phyloP scores from a whole-genome alignment of 2,329 filamentous ascomycete species.

The Talaromyces pinophilus region DNA sequence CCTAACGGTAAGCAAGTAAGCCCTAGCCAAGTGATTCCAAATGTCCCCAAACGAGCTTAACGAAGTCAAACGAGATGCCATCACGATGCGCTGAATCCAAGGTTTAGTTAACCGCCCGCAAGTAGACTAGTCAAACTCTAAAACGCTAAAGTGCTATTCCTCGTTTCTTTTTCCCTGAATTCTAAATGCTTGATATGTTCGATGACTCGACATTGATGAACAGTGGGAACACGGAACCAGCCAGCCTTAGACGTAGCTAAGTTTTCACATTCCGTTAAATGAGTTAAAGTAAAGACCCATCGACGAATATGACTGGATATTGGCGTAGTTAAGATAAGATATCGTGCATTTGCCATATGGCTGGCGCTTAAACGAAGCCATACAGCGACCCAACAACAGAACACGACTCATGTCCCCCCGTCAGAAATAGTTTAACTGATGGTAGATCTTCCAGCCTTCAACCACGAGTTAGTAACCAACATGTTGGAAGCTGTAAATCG shows the following conservation, averaged over 20 bases:
- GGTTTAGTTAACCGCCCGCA: neutral
- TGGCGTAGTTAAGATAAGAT: neutral
- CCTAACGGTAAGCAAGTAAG: neutral
- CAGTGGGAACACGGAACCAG: constrained; percentile 6
- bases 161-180: constrained; percentile 1
- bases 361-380: constrained; percentile 18
- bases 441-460: neutral
- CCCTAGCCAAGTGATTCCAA: neutral
- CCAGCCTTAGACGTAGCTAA: neutral
- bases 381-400: neutral
- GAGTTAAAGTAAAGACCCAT: neutral
- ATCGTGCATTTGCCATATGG: constrained; percentile 3
- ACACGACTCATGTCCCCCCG: constrained; percentile 6
- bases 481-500: neutral
- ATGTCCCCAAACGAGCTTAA: neutral
- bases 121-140: constrained; percentile 6
- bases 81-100: constrained; percentile 1
- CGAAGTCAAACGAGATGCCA: neutral
- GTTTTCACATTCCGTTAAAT: neutral
- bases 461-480: neutral
- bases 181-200: constrained; percentile 1
- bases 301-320: neutral
- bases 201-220: constrained; percentile 1
- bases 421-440: constrained; percentile 3
- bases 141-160: neutral